These are phyloP conservation scores for Dianthus caryophyllus DNA, from an alignment of 148 eudicot genomes.

Conservation along the genomic window DNA sequence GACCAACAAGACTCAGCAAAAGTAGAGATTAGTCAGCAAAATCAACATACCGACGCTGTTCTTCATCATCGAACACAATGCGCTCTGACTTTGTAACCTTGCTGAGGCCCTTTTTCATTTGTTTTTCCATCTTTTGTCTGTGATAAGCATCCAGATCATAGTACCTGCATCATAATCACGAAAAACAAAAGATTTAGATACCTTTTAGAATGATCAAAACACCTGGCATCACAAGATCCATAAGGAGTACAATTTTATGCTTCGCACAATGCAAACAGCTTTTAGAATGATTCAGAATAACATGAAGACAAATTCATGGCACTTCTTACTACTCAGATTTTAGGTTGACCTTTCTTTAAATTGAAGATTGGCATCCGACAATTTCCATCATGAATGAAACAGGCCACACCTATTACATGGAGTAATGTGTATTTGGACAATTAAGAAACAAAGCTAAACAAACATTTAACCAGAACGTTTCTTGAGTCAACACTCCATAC, in stretches of 20 bases:
- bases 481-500: neutral
- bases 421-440: neutral
- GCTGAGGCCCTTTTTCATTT: slow-evolving; percentile 58
- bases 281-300: neutral
- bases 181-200: slow-evolving; percentile 4
- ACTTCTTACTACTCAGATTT: slow-evolving; percentile 1
- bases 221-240: too few relatives aligned
- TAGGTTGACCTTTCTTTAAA: neutral
- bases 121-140: slow-evolving; percentile 56
- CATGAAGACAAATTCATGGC: neutral
- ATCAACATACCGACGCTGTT: slow-evolving; percentile 66
- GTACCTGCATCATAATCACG: slow-evolving; percentile 52
- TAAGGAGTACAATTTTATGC: too few relatives aligned
- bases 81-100: slow-evolving; percentile 51
- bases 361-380: too few relatives aligned
- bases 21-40: neutral
- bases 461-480: neutral
- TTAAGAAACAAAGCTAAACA: neutral
- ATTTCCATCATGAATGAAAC: neutral
- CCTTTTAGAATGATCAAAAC: neutral
- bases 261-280: neutral
- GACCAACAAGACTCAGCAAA: neutral
- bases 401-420: too few relatives aligned
- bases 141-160: slow-evolving; percentile 82
- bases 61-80: slow-evolving; percentile 85